Base-by-base conservation (phyloP, 306 rosid species). In the Cyclanthera cordifolia region DNA sequence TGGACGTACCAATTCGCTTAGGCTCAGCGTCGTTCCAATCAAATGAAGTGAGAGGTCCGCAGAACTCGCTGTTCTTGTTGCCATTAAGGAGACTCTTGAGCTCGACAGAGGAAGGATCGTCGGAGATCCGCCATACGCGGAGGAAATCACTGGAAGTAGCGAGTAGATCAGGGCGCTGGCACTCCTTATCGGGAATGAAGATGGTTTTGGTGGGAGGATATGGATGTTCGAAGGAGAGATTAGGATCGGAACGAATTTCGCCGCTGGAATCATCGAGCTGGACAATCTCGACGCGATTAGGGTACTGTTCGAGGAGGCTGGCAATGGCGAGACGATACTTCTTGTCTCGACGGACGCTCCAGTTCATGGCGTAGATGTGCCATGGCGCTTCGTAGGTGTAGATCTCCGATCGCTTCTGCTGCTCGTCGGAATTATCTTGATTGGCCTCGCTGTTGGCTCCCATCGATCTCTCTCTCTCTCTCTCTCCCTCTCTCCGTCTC, bases 11-110 rank as follows among this genome's bases (percentile, higher is more conserved):
- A 13, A 93, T 90, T 6, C 99, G 88, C 46, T 59, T 77, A 0
- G 99, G 99, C 49, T 93, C 99, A 1, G 92, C 99, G 72, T 93
- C 99, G 76, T 93, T 93, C 99, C 99, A 93, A 23, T 93, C 99
- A 53, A 93, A 93, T 2, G 99, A 93, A 6, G 99, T 93, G 15
- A 93, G 75, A 1, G 99, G 95, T 0, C 96, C 96, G 3, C 99
- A 90, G 72, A 73, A 93, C 73, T 93, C 99, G 64, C 94, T 90
- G 84, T 83, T 93, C 80, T 87, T 93, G 86, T 93, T 93, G 3
- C 99, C 96, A 68, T 93, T 93, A 21, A 93, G 96, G 5, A 93
- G 69, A 24, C 87, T 77, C 72, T 85, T 83, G 74, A 90, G 87
- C 65, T 85, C 85, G 0, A 93, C 95, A 53, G 78, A 17, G 1